Percentiles rank a stretch among this genome's conserved stretches.
These are phyloP conservation scores for Monilinia laxa DNA, from an alignment of 2,329 filamentous ascomycete species.

Conservation along the genomic window DNA sequence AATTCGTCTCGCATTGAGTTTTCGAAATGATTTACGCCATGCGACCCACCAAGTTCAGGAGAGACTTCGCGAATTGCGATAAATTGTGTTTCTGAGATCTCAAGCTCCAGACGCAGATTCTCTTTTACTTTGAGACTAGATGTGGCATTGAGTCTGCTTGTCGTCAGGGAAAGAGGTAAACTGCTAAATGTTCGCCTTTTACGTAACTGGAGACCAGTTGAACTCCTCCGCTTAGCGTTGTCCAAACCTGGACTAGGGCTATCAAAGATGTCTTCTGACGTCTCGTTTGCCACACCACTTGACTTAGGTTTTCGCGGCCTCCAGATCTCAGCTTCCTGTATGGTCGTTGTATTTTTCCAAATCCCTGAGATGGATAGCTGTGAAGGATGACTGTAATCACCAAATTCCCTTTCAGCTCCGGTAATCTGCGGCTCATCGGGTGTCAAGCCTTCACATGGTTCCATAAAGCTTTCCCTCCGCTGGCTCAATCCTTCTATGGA, in stretches of 20 bases:
- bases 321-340: constrained; percentile 24
- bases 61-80: background rate
- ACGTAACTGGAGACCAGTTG: background rate
- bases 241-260: constrained; percentile 15
- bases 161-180: constrained; percentile 14
- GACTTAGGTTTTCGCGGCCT: constrained; percentile 24
- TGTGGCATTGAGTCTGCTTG: background rate
- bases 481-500: background rate
- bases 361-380: background rate
- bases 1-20: background rate
- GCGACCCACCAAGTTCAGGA: constrained; percentile 14
- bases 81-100: constrained; percentile 4
- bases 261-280: constrained; percentile 30
- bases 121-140: background rate
- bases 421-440: constrained; percentile 14
- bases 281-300: constrained; percentile 28
- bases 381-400: background rate
- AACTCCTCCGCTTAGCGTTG: constrained; percentile 3
- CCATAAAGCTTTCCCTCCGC: background rate
- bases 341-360: background rate
- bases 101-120: background rate
- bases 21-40: background rate
- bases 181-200: constrained; percentile 13
- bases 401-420: background rate
- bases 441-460: background rate